phyloP scores from a whole-genome alignment of 2,329 filamentous ascomycete species.

The Simplicillium sp. region DNA sequence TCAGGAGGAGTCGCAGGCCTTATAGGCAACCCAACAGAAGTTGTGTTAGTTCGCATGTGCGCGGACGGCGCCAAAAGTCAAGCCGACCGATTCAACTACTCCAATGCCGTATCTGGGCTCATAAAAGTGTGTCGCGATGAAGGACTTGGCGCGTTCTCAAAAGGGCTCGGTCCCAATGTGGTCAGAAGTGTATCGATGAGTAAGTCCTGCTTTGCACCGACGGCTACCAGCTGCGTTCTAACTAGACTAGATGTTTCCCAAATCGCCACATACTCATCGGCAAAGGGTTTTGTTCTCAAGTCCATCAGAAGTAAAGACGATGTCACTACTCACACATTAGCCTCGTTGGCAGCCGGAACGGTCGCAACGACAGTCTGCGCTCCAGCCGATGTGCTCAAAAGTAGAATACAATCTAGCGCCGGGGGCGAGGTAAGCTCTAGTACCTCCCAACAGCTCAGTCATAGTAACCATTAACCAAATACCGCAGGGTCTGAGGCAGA shows the following conservation, averaged over 20 bases:
- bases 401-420: conserved; percentile 24
- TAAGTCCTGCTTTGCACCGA: conserved; percentile 12
- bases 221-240: conserved; percentile 8
- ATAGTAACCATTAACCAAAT: not conserved
- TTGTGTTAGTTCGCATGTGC: conserved; percentile 34
- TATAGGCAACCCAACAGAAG: conserved; percentile 35
- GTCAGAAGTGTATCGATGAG: conserved; percentile 34
- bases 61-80: conserved; percentile 30
- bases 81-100: conserved; percentile 25
- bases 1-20: conserved; percentile 31
- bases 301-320: conserved; percentile 23
- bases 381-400: conserved; percentile 34
- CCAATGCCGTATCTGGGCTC: conserved; percentile 25
- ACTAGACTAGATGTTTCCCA: conserved; percentile 26
- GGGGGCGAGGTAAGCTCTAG: conserved; percentile 13
- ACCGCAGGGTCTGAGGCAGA: conserved; percentile 19
- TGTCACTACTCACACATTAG: conserved; percentile 26
- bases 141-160: conserved; percentile 25
- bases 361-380: conserved; percentile 35
- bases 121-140: conserved; percentile 26
- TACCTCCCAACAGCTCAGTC: not conserved
- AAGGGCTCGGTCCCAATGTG: conserved; percentile 29
- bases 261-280: conserved; percentile 29
- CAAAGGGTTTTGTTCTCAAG: conserved; percentile 21
- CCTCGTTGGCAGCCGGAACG: conserved; percentile 32